Conservation (phyloP, 352 stramenopile genomes). For the Pythium sp. region DNA sequence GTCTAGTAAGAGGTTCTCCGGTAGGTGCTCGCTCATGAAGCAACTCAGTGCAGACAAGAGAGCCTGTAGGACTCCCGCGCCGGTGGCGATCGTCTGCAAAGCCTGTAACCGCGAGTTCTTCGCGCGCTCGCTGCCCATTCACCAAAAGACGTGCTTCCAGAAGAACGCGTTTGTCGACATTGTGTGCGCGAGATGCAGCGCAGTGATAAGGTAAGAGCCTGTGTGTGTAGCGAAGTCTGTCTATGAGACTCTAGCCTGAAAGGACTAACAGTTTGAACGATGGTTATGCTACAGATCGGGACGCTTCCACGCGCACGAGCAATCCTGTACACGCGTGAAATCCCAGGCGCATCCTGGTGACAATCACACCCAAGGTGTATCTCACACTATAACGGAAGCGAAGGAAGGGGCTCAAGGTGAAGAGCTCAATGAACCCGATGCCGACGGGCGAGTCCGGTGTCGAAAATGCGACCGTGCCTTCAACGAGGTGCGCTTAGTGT, state of each 20-base stretch:
- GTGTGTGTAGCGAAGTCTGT: too few relatives aligned
- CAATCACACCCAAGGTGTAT: not conserved
- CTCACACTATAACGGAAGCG: not conserved
- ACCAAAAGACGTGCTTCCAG: conserved; percentile 70
- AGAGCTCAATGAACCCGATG: conserved; percentile 39
- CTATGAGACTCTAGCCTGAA: not conserved
- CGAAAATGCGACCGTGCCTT: conserved; percentile 55
- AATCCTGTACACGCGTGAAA: conserved; percentile 18
- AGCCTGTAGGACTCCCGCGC: conserved; percentile 14
- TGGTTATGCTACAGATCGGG: conserved; percentile 21
- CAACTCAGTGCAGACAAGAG: not conserved
- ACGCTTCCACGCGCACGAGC: conserved; percentile 23
- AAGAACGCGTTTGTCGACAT: conserved; percentile 57
- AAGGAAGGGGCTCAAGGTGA: not conserved
- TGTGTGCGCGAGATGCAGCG: conserved; percentile 38
- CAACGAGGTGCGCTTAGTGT: conserved; percentile 17
- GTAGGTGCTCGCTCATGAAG: not conserved
- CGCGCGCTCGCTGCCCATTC: conserved; percentile 54
- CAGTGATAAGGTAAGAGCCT: conserved; percentile 29
- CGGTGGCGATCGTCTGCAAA: conserved; percentile 32
- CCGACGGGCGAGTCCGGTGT: conserved; percentile 57
- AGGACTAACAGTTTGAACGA: not conserved
- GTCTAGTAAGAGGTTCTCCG: not conserved
- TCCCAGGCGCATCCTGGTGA: not conserved
- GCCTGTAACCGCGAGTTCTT: conserved; percentile 62